These are phyloP conservation scores for Yarrowia deformans DNA, from an alignment of 805 yeast genomes.

Conservation along the genomic window DNA sequence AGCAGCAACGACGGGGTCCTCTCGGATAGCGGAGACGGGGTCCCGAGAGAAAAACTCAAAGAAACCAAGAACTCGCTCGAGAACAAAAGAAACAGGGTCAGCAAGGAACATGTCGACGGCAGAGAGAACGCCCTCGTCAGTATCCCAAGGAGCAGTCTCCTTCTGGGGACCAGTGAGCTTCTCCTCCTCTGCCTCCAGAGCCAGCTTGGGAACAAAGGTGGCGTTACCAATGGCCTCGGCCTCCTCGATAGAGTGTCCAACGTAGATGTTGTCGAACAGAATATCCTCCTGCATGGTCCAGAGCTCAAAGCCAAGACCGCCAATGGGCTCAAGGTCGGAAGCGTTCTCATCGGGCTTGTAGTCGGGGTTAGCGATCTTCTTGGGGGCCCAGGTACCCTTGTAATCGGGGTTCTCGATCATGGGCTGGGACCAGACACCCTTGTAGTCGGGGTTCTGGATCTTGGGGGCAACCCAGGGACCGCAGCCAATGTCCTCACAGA, in stretches of 20 bases:
- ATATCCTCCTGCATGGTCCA: conserved; percentile 83
- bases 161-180: conserved; percentile 28
- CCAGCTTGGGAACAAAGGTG: conserved; percentile 62
- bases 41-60: conserved; percentile 46
- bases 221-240: conserved; percentile 82
- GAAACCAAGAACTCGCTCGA: conserved; percentile 47
- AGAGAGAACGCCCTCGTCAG: conserved; percentile 33
- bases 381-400: conserved; percentile 78
- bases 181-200: conserved; percentile 47
- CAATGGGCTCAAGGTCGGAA: conserved; percentile 66
- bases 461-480: conserved; percentile 77
- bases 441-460: conserved; percentile 69
- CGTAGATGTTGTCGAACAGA: conserved; percentile 78
- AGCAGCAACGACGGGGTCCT: conserved; percentile 51
- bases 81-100: conserved; percentile 50
- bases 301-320: conserved; percentile 83
- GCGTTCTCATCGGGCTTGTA: conserved; percentile 65
- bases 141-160: conserved; percentile 38
- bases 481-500: conserved; percentile 66
- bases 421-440: conserved; percentile 79
- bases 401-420: conserved; percentile 72
- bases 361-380: conserved; percentile 68
- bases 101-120: conserved; percentile 48
- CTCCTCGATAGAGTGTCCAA: conserved; percentile 79
- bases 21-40: conserved; percentile 49